phyloP scores from a whole-genome alignment of 176 grass and related monocot genomes.

The Neostapfia colusana region DNA sequence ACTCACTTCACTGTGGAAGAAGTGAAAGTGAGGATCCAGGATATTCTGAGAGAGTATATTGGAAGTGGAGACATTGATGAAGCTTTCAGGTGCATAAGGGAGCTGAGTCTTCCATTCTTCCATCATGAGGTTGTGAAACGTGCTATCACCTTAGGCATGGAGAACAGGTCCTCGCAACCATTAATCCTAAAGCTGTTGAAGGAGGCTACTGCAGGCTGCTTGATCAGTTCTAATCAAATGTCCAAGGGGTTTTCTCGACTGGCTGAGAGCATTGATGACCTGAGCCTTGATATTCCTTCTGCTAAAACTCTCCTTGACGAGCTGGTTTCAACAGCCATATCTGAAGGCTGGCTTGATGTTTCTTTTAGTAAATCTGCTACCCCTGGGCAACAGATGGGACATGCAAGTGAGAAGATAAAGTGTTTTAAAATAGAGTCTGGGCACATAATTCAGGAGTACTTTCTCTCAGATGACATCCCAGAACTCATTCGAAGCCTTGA shows the following conservation, averaged over 20 bases:
- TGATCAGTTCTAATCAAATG: constrained; percentile 86
- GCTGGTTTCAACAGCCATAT: constrained; percentile 55
- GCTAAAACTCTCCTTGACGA: constrained; percentile 64
- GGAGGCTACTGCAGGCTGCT: constrained; percentile 57
- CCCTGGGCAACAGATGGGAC: constrained; percentile 27
- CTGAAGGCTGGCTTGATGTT: constrained; percentile 76
- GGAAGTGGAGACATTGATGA: constrained; percentile 64
- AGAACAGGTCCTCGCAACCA: constrained; percentile 50
- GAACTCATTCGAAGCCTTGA: constrained; percentile 80
- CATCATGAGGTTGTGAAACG: constrained; percentile 92
- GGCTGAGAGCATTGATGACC: constrained; percentile 68
- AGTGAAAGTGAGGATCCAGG: constrained; percentile 65
- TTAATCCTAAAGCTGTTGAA: constrained; percentile 66
- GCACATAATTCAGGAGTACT: constrained; percentile 86
- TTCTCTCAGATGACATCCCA: constrained; percentile 74
- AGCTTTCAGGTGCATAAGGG: constrained; percentile 81
- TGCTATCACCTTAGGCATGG: constrained; percentile 64
- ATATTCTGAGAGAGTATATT: constrained; percentile 66
- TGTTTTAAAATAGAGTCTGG: constrained; percentile 68
- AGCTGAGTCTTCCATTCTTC: constrained; percentile 75
- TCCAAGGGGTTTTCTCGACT: constrained; percentile 72
- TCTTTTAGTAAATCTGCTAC: constrained; percentile 44
- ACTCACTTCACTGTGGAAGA: constrained; percentile 71
- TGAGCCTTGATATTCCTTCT: constrained; percentile 73
- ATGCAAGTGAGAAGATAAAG: constrained; percentile 56